Evolutionary conservation across 345 rosid genomes (phyloP).

Genomic region (Citrus glauca): DNA sequence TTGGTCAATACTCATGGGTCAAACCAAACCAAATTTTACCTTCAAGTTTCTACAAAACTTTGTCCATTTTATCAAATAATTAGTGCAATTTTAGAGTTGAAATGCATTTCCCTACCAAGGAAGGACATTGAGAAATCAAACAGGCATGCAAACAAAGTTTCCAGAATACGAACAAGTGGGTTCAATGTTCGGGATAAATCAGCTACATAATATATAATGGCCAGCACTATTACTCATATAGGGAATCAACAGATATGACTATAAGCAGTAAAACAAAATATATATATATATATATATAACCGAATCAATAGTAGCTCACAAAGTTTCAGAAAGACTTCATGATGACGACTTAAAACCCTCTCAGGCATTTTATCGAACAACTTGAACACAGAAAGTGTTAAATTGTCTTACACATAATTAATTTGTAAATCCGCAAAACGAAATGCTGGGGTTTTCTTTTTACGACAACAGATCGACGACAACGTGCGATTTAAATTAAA

Average conservation of each 20-base stretch:
- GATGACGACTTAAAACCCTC: not conserved
- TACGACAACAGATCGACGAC: not conserved
- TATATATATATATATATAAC: too few species aligned
- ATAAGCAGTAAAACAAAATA: not conserved
- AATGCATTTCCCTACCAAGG: not conserved
- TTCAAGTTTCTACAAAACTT: not conserved
- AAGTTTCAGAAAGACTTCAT: not conserved
- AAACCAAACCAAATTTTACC: not conserved
- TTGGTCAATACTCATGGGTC: not conserved
- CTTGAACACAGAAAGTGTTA: not conserved
- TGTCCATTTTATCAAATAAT: not conserved
- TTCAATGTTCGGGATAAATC: not conserved
- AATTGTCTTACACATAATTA: not conserved
- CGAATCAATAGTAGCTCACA: not conserved
- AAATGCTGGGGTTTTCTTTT: not conserved
- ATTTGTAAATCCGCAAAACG: not conserved
- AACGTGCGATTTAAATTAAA: not conserved
- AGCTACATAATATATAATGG: not conserved
- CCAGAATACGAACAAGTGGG: not conserved
- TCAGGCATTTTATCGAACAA: not conserved
- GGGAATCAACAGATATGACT: not conserved
- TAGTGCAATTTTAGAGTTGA: not conserved
- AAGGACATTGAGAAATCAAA: not conserved
- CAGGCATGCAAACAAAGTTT: not conserved
- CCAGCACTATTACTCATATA: not conserved